These are phyloP conservation scores for Hyaloscypha bicolor DNA, from an alignment of 495 filamentous ascomycete genomes.

Conservation along the genomic window DNA sequence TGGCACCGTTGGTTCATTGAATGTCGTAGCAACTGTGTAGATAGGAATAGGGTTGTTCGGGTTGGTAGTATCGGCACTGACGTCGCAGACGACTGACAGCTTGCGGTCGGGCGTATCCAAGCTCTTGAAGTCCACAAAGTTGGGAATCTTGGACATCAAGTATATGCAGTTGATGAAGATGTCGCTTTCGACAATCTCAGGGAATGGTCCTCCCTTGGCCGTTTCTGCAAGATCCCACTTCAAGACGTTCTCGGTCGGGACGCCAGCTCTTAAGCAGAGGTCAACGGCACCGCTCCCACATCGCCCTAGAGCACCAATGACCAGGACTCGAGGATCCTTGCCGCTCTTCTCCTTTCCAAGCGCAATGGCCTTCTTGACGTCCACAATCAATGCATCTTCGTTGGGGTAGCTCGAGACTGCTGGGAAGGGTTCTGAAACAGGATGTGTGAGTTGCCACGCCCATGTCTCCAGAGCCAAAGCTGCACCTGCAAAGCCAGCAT, in stretches of 20 bases:
- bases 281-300: constrained; percentile 88
- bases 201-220: constrained; percentile 79
- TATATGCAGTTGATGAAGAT: constrained; percentile 97
- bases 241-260: constrained; percentile 72
- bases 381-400: constrained; percentile 68
- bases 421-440: constrained; percentile 61
- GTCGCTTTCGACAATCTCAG: constrained; percentile 77
- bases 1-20: constrained; percentile 79
- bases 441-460: constrained; percentile 83
- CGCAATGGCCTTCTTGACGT: constrained; percentile 70
- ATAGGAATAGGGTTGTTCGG: constrained; percentile 81
- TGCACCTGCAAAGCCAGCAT: constrained; percentile 80
- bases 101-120: constrained; percentile 69
- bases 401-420: constrained; percentile 75
- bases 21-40: constrained; percentile 80
- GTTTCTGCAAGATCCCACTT: constrained; percentile 97
- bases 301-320: constrained; percentile 75
- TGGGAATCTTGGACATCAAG: constrained; percentile 66
- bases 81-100: constrained; percentile 87
- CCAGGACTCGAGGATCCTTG: constrained; percentile 53
- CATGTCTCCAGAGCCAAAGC: constrained; percentile 84
- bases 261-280: constrained; percentile 72
- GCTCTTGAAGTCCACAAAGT: constrained; percentile 72
- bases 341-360: constrained; percentile 53
- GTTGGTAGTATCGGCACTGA: constrained; percentile 77